These are phyloP conservation scores for Lactifluus pinguis DNA, from an alignment of 768 basidiomycete genomes.

Conservation along the genomic window DNA sequence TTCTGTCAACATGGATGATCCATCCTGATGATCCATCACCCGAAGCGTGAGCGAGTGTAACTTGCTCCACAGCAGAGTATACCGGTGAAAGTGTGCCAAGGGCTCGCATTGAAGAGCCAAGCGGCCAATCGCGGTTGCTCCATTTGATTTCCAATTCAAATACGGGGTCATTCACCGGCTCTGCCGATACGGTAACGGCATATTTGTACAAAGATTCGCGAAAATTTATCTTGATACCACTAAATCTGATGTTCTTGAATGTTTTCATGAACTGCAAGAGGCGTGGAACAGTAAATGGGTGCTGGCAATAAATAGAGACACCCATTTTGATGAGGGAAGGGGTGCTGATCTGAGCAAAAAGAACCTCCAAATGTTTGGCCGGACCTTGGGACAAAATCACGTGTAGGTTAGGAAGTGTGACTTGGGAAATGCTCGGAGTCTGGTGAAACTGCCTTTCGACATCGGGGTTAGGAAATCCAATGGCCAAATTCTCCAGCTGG, in stretches of 20 bases:
- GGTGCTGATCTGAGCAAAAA: background rate
- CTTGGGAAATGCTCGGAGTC: background rate
- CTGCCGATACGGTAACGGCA: no score
- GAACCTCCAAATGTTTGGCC: background rate
- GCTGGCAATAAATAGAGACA: background rate
- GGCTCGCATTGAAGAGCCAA: background rate
- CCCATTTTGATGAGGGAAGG: background rate
- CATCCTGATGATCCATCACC: background rate
- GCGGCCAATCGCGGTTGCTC: background rate
- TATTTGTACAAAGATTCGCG: background rate
- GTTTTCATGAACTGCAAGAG: background rate
- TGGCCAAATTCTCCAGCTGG: background rate
- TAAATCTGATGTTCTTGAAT: background rate
- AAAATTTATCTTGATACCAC: background rate
- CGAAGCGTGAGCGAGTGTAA: background rate
- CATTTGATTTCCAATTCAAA: no score
- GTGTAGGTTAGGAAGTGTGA: background rate
- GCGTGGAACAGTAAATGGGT: background rate
- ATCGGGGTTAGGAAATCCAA: background rate
- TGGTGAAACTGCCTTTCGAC: background rate
- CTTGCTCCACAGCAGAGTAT: background rate
- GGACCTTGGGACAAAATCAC: background rate
- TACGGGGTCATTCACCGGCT: no score
- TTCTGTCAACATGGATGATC: background rate
- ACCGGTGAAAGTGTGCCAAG: background rate